phyloP scores from a whole-genome alignment of 345 rosid genomes.

The Bruguiera gymnorhiza region DNA sequence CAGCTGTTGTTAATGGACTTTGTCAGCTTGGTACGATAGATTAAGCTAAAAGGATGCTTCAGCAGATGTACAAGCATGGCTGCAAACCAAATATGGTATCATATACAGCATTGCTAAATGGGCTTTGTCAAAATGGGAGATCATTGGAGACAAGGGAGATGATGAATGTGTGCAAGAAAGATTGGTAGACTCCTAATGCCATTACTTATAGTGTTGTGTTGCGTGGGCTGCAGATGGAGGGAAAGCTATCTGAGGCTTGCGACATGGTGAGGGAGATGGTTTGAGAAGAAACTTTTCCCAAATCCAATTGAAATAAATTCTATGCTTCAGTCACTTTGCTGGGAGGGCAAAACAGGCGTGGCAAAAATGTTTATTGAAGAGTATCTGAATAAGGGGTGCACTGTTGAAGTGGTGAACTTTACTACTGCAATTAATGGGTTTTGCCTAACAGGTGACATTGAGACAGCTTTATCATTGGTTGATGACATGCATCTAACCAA shows the following conservation, averaged over 20 bases:
- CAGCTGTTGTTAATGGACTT: constrained; percentile 74
- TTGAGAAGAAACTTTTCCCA: constrained; percentile 62
- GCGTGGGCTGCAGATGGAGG: constrained; percentile 87
- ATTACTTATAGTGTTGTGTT: constrained; percentile 74
- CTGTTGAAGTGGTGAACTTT: constrained; percentile 74
- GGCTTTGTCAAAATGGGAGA: constrained; percentile 76
- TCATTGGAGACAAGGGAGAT: constrained; percentile 75
- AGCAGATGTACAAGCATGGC: constrained; percentile 73
- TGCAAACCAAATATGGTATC: constrained; percentile 86
- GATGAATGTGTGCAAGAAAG: constrained; percentile 71
- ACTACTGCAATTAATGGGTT: constrained; percentile 83
- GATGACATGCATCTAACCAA: constrained; percentile 91
- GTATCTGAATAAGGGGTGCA: constrained; percentile 68
- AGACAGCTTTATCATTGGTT: constrained; percentile 74
- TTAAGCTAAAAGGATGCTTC: constrained; percentile 82
- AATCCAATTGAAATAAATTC: constrained; percentile 82
- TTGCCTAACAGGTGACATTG: constrained; percentile 60
- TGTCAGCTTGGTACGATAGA: constrained; percentile 66
- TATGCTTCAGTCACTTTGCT: constrained; percentile 67
- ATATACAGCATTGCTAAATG: constrained; percentile 73
- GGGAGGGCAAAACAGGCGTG: constrained; percentile 46
- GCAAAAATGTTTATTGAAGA: constrained; percentile 80
- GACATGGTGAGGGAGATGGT: constrained; percentile 75
- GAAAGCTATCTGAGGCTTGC: constrained; percentile 70
- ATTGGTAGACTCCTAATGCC: constrained; percentile 84